A percentile compares a stretch with the other conserved stretches of the same genome.
Evolutionary conservation across 2,329 filamentous ascomycete species (phyloP).

Genomic region (Aureobasidium lini): DNA sequence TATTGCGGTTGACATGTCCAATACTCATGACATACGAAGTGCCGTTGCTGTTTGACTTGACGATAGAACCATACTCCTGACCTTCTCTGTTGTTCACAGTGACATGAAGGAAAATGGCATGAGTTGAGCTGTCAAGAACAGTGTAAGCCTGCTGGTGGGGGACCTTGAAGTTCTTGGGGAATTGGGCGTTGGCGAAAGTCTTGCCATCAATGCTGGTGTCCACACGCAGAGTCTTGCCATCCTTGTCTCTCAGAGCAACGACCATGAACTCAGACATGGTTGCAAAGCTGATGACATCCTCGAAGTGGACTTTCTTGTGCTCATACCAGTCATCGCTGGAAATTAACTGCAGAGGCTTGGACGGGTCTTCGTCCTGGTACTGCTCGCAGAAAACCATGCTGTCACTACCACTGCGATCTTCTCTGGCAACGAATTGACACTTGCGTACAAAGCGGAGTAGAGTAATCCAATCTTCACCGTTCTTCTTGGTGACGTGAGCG

Average conservation of each 20-base stretch:
- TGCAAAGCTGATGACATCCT: constrained; percentile 75
- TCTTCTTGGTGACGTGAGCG: constrained; percentile 70
- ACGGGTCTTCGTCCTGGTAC: constrained; percentile 53
- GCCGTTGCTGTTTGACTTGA: constrained; percentile 98
- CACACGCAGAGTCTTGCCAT: constrained; percentile 62
- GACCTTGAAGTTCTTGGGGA: constrained; percentile 77
- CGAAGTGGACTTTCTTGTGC: constrained; percentile 54
- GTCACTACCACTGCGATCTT: constrained; percentile 50
- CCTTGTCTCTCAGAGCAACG: constrained; percentile 63
- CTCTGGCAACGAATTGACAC: constrained; percentile 77
- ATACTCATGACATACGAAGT: constrained; percentile 88
- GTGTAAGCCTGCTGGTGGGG: constrained; percentile 78
- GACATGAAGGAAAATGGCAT: constrained; percentile 90
- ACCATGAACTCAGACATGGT: constrained; percentile 97
- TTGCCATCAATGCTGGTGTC: constrained; percentile 79
- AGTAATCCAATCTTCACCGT: constrained; percentile 68
- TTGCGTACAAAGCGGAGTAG: constrained; percentile 66
- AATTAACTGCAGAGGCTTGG: constrained; percentile 58
- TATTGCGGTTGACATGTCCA: constrained; percentile 72
- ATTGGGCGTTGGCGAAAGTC: constrained; percentile 73
- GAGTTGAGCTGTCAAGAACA: constrained; percentile 87
- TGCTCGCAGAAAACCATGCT: constrained; percentile 60
- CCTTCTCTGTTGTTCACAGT: constrained; percentile 61
- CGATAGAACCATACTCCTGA: constrained; percentile 71
- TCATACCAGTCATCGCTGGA: constrained; percentile 76